Evolutionary conservation across 2,329 filamentous ascomycete species (phyloP).

Genomic region (Aspergillus sp.): DNA sequence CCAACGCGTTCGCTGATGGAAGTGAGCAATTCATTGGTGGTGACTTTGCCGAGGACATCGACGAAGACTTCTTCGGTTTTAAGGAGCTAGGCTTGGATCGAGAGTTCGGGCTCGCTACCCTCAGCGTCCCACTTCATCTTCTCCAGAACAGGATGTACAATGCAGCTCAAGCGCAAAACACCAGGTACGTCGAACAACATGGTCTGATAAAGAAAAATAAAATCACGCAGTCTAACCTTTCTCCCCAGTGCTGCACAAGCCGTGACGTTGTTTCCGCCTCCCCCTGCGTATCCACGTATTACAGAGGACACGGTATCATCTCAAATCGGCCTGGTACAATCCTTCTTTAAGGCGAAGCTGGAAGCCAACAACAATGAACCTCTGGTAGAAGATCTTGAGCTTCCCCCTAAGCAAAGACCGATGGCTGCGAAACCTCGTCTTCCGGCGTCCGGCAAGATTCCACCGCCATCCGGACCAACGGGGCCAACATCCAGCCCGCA

Average conservation of each 20-base stretch:
- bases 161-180: constrained; percentile 75
- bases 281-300: constrained; percentile 71
- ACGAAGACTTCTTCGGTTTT: constrained; percentile 99
- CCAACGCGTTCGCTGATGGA: constrained; percentile 88
- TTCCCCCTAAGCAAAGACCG: constrained; percentile 82
- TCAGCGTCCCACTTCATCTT: constrained; percentile 90
- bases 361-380: constrained; percentile 79
- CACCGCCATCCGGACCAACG: constrained; percentile 28
- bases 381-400: constrained; percentile 88
- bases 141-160: constrained; percentile 87
- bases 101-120: constrained; percentile 81
- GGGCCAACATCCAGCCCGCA: constrained; percentile 37
- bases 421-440: constrained; percentile 43
- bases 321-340: constrained; percentile 83
- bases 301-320: constrained; percentile 72
- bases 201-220: not conserved
- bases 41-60: constrained; percentile 95
- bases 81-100: constrained; percentile 88
- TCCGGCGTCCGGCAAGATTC: constrained; percentile 47
- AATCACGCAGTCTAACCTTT: constrained; percentile 5
- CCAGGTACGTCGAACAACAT: constrained; percentile 43
- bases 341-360: constrained; percentile 88
- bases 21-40: constrained; percentile 96
- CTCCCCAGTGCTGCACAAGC: constrained; percentile 38
- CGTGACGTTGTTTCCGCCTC: constrained; percentile 60